Base-by-base conservation (phyloP, 2,329 filamentous ascomycete species). In the Coniochaeta hoffmannii region DNA sequence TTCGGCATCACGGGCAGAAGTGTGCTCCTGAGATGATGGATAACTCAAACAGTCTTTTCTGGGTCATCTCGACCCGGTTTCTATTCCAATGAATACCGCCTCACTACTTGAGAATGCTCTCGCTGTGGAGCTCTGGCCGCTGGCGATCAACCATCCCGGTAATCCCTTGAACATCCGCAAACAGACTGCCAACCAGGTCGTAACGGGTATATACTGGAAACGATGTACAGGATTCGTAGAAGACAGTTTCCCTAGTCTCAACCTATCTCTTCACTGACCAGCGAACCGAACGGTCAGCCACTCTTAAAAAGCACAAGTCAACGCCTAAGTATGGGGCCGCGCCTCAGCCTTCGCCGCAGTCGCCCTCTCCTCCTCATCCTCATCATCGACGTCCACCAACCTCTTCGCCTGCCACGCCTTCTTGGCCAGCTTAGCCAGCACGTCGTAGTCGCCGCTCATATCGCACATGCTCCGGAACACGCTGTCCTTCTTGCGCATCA, bases 401-500 rank as follows among this genome's bases (percentile, higher is more conserved):
- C 64, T 65, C 58, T 70, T 74, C 17, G 63, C 67, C 54, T 71
- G 66, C 64, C 67, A 76, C 12, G 74, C 74, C 71, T 79, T 81
- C 71, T 80, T 82, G 12, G 81, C 81, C 54, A 79, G 73, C 68
- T 76, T 79, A 59, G 72, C 61, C 55, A 85, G 63, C 26, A 66
- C 65, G 0, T 79, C 78, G 55, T 78, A 68, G 62, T 85, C 81
- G 9, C 83, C 83, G 62, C 81, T 84, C 70, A 76, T 82, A 62
- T 86, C 82, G 63, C 83, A 87, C 83, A 87, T 87, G 62, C 78
- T 71, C 56, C 76, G 72, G 70, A 86, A 86, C 35, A 72, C 72
- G 24, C 90, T 87, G 2, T 81, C 82, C 56, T 88, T 76, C 63
- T 86, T 86, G 66, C 79, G 81, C 60, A 96, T 80, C 53, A 99